Evolutionary conservation across 768 basidiomycete genomes (phyloP).

Genomic region (Tricholoma saponaceum): DNA sequence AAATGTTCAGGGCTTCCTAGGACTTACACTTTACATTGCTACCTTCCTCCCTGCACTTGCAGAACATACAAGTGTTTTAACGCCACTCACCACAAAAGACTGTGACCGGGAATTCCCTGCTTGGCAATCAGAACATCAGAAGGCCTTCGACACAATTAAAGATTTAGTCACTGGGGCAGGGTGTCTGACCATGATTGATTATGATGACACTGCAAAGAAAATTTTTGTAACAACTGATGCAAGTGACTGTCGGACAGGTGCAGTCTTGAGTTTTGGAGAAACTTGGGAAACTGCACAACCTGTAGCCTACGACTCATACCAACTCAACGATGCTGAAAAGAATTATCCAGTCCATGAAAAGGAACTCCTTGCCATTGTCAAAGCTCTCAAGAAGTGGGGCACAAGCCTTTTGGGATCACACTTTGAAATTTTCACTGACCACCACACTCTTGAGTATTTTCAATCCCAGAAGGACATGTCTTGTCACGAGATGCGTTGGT

Average conservation of each 20-base stretch:
- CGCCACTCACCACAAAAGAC: not conserved
- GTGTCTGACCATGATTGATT: constrained; percentile 26
- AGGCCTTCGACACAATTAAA: constrained; percentile 26
- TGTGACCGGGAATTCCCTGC: constrained; percentile 15
- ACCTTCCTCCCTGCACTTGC: constrained; percentile 25
- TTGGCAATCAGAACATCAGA: constrained; percentile 20
- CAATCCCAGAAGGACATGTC: constrained; percentile 13
- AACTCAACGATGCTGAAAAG: constrained; percentile 13
- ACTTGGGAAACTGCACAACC: constrained; percentile 25
- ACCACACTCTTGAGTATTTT: constrained; percentile 27
- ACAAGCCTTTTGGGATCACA: constrained; percentile 11
- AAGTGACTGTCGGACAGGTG: constrained; percentile 19
- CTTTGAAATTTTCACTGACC: constrained; percentile 26
- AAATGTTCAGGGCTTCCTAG: constrained; percentile 20
- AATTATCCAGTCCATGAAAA: constrained; percentile 31
- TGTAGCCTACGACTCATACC: constrained; percentile 21
- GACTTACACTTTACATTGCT: constrained; percentile 24
- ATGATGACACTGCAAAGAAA: constrained; percentile 13
- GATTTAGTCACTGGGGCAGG: constrained; percentile 12
- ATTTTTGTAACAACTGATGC: constrained; percentile 28
- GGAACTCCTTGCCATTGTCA: constrained; percentile 29
- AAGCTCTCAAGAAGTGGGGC: constrained; percentile 20
- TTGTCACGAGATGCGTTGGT: constrained; percentile 23
- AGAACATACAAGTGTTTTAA: constrained; percentile 19
- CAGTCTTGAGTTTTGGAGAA: constrained; percentile 20